phyloP scores from a whole-genome alignment of 192 early-diverging fungal species.

The Backusella luteola region DNA sequence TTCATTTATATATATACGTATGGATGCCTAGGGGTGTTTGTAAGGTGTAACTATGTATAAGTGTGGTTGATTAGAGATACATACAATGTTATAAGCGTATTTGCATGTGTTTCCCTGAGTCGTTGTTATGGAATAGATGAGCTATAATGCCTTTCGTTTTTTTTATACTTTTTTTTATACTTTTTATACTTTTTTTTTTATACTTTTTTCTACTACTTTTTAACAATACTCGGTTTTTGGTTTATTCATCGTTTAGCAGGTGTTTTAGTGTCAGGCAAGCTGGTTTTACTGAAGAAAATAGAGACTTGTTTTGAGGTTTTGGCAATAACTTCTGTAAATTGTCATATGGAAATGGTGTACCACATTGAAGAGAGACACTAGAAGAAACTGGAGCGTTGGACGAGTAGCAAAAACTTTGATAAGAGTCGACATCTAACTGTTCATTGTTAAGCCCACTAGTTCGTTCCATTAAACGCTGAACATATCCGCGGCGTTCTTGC shows the following conservation, averaged over 20 bases:
- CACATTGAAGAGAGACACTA: not conserved
- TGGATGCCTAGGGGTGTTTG: not conserved
- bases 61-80: not conserved
- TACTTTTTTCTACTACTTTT: not conserved
- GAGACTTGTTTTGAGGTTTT: not conserved
- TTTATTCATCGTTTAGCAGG: not conserved
- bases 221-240: not conserved
- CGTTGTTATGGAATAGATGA: not conserved
- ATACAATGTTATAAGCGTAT: not conserved
- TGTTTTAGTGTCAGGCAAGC: not conserved
- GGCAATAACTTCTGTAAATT: not conserved
- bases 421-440: not conserved
- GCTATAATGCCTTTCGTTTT: not conserved
- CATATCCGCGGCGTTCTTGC: slow-evolving; percentile 1
- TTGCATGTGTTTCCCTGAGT: not conserved
- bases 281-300: not conserved
- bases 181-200: not conserved
- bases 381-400: not conserved
- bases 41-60: not conserved
- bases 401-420: not conserved
- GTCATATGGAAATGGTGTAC: not conserved
- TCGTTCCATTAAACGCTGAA: slow-evolving; percentile 14
- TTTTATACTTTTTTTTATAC: not conserved
- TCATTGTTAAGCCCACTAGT: not conserved
- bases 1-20: not conserved